A percentile compares a stretch with the other conserved stretches of the same genome.
Evolutionary conservation across 78 protist genomes (phyloP).

Genomic region (Polysphondylium violaceum): DNA sequence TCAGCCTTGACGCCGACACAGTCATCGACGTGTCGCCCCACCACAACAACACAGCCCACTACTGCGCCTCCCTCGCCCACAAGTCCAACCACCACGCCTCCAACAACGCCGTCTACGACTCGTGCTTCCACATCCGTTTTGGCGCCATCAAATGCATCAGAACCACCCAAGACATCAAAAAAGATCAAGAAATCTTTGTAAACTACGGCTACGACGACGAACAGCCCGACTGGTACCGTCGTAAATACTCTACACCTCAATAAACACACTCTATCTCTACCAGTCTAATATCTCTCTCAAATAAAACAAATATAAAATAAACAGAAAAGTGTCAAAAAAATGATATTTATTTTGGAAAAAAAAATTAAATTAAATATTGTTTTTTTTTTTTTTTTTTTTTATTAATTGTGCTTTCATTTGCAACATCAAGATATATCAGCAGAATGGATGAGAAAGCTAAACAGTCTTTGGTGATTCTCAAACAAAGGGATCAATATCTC

Average conservation of each 20-base stretch:
- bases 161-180: slow-evolving; percentile 17
- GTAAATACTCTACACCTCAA: too few species aligned
- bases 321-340: too few species aligned
- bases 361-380: too few species aligned
- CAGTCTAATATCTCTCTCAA: too few species aligned
- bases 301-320: too few species aligned
- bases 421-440: too few species aligned
- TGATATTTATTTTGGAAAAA: too few species aligned
- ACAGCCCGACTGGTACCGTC: slow-evolving; percentile 66
- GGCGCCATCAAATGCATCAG: slow-evolving; percentile 79
- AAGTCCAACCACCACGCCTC: slow-evolving; percentile 67
- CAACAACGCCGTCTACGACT: slow-evolving; percentile 55
- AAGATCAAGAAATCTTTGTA: slow-evolving; percentile 66
- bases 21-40: slow-evolving; percentile 79
- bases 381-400: too few species aligned
- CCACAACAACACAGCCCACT: neutral
- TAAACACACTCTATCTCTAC: too few species aligned
- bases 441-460: slow-evolving; percentile 12
- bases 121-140: slow-evolving; percentile 70
- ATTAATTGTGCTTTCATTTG: too few species aligned
- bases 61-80: slow-evolving; percentile 64
- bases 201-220: slow-evolving; percentile 77
- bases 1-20: slow-evolving; percentile 48
- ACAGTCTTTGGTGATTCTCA: slow-evolving; percentile 1
- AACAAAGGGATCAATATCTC: neutral